These are phyloP conservation scores for Glomus cerebriforme DNA, from an alignment of 192 early-diverging fungal genomes.

Conservation along the genomic window DNA sequence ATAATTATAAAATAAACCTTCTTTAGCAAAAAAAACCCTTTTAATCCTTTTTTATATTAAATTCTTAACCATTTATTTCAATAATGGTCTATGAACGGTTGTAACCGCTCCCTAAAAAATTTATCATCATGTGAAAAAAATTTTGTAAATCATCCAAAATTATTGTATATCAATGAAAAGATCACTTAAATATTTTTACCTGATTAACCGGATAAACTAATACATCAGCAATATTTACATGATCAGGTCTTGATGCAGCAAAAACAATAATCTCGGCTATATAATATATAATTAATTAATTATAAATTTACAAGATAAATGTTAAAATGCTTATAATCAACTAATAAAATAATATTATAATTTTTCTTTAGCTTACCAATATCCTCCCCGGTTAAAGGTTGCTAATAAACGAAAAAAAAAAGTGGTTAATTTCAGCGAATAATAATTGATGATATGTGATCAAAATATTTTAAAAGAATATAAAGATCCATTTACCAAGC, in stretches of 20 bases:
- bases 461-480: too few relatives aligned
- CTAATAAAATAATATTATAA: neutral
- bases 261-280: slow-evolving; percentile 77
- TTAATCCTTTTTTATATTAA: too few relatives aligned
- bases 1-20: too few relatives aligned
- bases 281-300: slow-evolving; percentile 28
- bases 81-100: too few relatives aligned
- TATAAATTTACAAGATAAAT: too few relatives aligned
- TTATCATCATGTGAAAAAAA: too few relatives aligned
- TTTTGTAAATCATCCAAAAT: too few relatives aligned
- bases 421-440: neutral
- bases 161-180: too few relatives aligned
- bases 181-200: slow-evolving; percentile 16
- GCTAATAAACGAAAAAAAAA: slow-evolving; percentile 14
- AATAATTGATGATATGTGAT: too few relatives aligned
- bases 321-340: slow-evolving; percentile 27
- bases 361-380: slow-evolving; percentile 53
- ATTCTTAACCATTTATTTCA: too few relatives aligned
- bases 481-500: slow-evolving; percentile 40
- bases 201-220: slow-evolving; percentile 46
- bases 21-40: too few relatives aligned
- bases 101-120: too few relatives aligned
- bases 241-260: slow-evolving; percentile 70
- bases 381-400: slow-evolving; percentile 70
- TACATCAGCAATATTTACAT: slow-evolving; percentile 75